These are phyloP conservation scores for Epichloe gansuensis DNA, from an alignment of 2,329 filamentous ascomycete genomes.

Conservation along the genomic window DNA sequence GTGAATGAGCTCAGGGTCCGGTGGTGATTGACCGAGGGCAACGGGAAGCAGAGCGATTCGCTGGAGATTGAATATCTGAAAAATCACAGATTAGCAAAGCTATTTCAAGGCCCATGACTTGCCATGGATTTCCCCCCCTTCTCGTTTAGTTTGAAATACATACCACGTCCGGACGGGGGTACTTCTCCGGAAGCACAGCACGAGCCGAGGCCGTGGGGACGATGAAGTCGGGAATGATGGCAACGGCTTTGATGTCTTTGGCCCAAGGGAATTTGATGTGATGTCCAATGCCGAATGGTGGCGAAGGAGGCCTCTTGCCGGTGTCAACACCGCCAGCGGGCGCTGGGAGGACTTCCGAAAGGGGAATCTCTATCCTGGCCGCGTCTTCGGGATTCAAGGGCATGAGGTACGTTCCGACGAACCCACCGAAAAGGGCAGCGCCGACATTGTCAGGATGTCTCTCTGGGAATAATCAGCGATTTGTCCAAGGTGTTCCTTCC, in stretches of 20 bases:
- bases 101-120: not conserved
- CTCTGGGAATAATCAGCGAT: slow-evolving; percentile 31
- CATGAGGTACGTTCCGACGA: slow-evolving; percentile 92
- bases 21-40: slow-evolving; percentile 77
- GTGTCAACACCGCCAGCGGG: slow-evolving; percentile 88
- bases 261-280: slow-evolving; percentile 95
- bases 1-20: slow-evolving; percentile 87
- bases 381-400: slow-evolving; percentile 81
- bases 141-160: slow-evolving; percentile 17
- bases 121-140: too few relatives aligned
- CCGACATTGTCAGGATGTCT: slow-evolving; percentile 91
- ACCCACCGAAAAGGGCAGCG: slow-evolving; percentile 87
- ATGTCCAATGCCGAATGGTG: slow-evolving; percentile 86
- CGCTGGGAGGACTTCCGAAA: slow-evolving; percentile 82
- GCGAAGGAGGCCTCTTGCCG: slow-evolving; percentile 70
- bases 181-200: slow-evolving; percentile 67
- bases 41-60: slow-evolving; percentile 82
- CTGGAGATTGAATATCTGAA: slow-evolving; percentile 77
- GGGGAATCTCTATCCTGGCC: slow-evolving; percentile 81
- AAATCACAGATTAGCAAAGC: not conserved
- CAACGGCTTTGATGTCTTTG: slow-evolving; percentile 88
- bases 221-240: slow-evolving; percentile 91
- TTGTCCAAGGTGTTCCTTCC: too few relatives aligned
- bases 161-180: slow-evolving; percentile 76
- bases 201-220: slow-evolving; percentile 88